Evolutionary conservation across 1,139 yeast genomes (phyloP).

Genomic region (Candida glucosophila): DNA sequence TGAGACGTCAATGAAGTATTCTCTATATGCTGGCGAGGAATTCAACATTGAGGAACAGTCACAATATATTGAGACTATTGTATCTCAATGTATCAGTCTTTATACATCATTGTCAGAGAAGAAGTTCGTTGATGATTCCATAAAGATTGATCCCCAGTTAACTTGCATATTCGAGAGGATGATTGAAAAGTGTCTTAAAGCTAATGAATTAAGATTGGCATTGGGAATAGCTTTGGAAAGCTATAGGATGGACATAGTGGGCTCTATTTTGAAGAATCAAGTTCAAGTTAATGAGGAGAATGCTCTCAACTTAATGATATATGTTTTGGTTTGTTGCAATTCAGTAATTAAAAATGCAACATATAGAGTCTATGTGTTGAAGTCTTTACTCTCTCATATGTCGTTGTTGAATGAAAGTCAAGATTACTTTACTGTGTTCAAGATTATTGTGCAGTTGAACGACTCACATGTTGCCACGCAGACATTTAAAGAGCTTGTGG

Average conservation of each 20-base stretch:
- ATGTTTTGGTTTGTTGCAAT: slow-evolving; percentile 70
- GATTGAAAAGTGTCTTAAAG: slow-evolving; percentile 69
- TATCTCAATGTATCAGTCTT: slow-evolving; percentile 82
- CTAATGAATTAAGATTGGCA: slow-evolving; percentile 72
- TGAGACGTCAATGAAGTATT: slow-evolving; percentile 82
- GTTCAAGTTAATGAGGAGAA: slow-evolving; percentile 30
- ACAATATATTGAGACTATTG: slow-evolving; percentile 91
- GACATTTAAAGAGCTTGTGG: slow-evolving; percentile 55
- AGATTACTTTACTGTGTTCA: slow-evolving; percentile 70
- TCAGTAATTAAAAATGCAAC: slow-evolving; percentile 49
- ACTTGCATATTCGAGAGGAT: slow-evolving; percentile 71
- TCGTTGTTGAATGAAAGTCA: slow-evolving; percentile 57
- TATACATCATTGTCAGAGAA: slow-evolving; percentile 62
- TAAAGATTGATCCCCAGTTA: slow-evolving; percentile 53
- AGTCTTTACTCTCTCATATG: slow-evolving; percentile 53
- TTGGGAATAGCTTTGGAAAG: slow-evolving; percentile 89
- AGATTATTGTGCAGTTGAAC: slow-evolving; percentile 82
- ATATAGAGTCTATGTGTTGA: slow-evolving; percentile 60
- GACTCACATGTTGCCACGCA: slow-evolving; percentile 62
- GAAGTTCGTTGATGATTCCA: slow-evolving; percentile 34
- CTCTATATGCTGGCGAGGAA: slow-evolving; percentile 74
- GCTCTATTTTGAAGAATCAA: slow-evolving; percentile 46
- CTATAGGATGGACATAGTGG: slow-evolving; percentile 75
- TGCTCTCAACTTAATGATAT: slow-evolving; percentile 54
- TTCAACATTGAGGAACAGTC: slow-evolving; percentile 68